Evolutionary conservation across 75 land plant genomes (phyloP).

Genomic region (Pinus taeda): DNA sequence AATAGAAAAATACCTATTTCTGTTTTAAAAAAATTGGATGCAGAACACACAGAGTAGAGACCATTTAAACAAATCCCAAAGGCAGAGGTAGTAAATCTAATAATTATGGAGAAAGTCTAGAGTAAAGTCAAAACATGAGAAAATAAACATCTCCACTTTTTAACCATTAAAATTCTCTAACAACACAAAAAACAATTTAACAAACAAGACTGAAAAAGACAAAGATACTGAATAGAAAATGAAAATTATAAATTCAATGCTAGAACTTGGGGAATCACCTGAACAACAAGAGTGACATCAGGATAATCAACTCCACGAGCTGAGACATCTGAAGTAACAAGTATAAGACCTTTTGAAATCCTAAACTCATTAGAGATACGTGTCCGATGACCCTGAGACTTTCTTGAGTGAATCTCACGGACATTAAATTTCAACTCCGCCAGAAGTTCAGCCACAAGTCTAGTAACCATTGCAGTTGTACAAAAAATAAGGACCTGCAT

Average conservation of each 20-base stretch:
- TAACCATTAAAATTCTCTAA: background rate
- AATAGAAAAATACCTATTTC: too few species aligned
- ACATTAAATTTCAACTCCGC: slow-evolving; percentile 85
- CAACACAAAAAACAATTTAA: background rate
- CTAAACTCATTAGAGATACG: slow-evolving; percentile 93
- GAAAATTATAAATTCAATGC: background rate
- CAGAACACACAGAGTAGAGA: too few species aligned
- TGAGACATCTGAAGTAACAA: slow-evolving; percentile 98
- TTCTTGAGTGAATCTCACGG: slow-evolving; percentile 96
- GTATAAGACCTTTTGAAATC: slow-evolving; percentile 86
- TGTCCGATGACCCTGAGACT: slow-evolving; percentile 79
- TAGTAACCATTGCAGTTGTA: slow-evolving; percentile 95
- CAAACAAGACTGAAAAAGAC: background rate
- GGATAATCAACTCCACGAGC: slow-evolving; percentile 99
- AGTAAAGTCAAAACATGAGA: background rate
- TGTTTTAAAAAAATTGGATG: too few species aligned
- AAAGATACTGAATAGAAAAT: background rate
- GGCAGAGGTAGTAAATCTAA: background rate
- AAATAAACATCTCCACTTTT: background rate
- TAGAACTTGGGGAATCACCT: slow-evolving; percentile 44
- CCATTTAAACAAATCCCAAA: background rate
- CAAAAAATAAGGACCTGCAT: slow-evolving; percentile 96
- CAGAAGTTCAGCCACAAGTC: slow-evolving; percentile 64
- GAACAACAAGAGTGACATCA: slow-evolving; percentile 95
- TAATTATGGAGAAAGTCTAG: background rate